Conservation (phyloP, 805 yeast genomes). For the Kodamaea neixiangensis region DNA sequence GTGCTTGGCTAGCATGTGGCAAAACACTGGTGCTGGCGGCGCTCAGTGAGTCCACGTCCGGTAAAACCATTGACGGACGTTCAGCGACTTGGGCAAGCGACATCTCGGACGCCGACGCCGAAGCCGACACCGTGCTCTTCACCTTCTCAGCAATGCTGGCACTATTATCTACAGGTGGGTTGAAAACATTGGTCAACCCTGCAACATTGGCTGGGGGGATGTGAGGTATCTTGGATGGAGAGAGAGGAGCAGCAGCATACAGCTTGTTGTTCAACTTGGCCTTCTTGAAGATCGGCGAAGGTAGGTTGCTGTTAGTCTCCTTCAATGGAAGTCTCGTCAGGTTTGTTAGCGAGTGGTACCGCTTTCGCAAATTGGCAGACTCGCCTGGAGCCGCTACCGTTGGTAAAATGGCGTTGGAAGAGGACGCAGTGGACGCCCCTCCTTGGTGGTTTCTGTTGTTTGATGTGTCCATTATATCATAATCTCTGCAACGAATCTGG, state of each 20-base stretch:
- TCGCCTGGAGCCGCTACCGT: slow-evolving; percentile 4
- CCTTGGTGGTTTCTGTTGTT: slow-evolving; percentile 7
- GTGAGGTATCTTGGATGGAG: slow-evolving; percentile 7
- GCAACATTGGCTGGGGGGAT: not conserved
- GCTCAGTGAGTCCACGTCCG: not conserved
- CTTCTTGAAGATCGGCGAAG: slow-evolving; percentile 38
- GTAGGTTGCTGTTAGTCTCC: slow-evolving; percentile 42
- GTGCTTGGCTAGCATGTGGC: not conserved
- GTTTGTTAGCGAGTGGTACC: slow-evolving; percentile 14
- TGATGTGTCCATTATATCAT: slow-evolving; percentile 10
- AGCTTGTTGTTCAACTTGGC: slow-evolving; percentile 21
- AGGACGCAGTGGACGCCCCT: slow-evolving; percentile 6
- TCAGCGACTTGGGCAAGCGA: not conserved
- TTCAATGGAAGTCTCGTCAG: slow-evolving; percentile 35
- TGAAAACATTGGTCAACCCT: slow-evolving; percentile 1
- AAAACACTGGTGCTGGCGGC: not conserved
- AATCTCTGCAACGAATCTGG: not conserved
- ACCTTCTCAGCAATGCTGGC: not conserved
- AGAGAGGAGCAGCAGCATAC: slow-evolving; percentile 3
- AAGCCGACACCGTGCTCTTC: not conserved
- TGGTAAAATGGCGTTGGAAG: slow-evolving; percentile 1
- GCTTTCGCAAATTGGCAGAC: slow-evolving; percentile 11
- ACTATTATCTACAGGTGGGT: slow-evolving; percentile 1
- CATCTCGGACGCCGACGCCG: not conserved
- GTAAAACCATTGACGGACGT: not conserved